phyloP scores from a whole-genome alignment of 495 filamentous ascomycete genomes.

The Aspergillus olivimuriae region DNA sequence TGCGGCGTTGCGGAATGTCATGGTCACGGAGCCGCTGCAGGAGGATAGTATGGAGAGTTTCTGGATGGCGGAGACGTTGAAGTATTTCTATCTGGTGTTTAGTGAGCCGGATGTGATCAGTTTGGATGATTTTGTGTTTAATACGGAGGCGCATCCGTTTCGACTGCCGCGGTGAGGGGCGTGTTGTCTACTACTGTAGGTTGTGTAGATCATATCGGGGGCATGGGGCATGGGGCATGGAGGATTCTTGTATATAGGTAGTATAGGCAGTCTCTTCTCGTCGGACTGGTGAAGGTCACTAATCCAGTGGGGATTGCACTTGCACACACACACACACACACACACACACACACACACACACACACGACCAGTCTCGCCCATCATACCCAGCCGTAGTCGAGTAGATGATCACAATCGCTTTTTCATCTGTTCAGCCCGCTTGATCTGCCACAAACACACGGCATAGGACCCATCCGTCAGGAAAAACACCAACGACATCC shows the following conservation, averaged over 20 bases:
- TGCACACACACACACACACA: no score
- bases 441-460: not conserved
- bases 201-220: no score
- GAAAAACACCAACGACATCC: not conserved
- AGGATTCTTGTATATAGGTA: no score
- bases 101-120: constrained; percentile 53
- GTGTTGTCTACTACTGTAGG: no score
- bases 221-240: no score
- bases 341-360: no score
- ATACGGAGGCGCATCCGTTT: constrained; percentile 46
- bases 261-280: no score
- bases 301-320: no score
- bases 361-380: no score
- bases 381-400: no score
- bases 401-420: no score
- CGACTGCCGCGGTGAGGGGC: not conserved
- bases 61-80: constrained; percentile 62
- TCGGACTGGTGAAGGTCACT: no score
- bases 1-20: constrained; percentile 43
- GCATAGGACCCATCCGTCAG: not conserved
- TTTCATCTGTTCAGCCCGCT: not conserved
- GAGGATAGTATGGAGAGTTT: constrained; percentile 46
- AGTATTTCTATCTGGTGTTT: constrained; percentile 66
- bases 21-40: constrained; percentile 11
- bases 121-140: constrained; percentile 68